phyloP scores from a whole-genome alignment of 208 protist genomes.

The Leptomonas pyrrhocoris region DNA sequence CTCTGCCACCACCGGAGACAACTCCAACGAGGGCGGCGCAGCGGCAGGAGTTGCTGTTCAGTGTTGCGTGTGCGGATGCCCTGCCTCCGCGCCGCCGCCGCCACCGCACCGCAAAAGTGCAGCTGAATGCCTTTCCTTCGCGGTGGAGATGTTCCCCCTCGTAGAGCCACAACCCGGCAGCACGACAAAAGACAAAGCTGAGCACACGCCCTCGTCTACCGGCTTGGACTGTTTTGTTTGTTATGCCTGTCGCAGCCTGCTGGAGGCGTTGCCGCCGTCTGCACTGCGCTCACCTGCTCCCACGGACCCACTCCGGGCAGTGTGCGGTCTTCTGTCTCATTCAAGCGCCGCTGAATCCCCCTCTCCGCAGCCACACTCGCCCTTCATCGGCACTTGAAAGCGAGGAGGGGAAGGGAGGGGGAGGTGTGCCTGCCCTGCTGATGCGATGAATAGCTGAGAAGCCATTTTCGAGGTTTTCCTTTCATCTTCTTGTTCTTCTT shows the following conservation, averaged over 20 bases:
- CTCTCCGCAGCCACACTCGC: too few species aligned
- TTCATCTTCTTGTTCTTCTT: too few species aligned
- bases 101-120: too few species aligned
- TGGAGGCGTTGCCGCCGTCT: conserved; percentile 19
- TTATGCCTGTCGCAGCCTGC: conserved; percentile 28
- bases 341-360: not conserved
- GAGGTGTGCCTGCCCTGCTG: too few species aligned
- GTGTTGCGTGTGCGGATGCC: conserved; percentile 39
- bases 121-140: not conserved
- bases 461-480: too few species aligned
- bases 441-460: too few species aligned
- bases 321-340: conserved; percentile 3
- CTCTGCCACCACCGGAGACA: not conserved
- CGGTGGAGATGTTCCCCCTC: not conserved
- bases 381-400: too few species aligned
- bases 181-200: too few species aligned
- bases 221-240: conserved; percentile 17
- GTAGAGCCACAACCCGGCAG: not conserved
- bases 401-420: too few species aligned
- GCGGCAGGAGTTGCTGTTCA: conserved; percentile 2
- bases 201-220: not conserved
- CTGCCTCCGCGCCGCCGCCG: conserved; percentile 2
- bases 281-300: not conserved
- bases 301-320: not conserved
- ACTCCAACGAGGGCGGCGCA: not conserved